Evolutionary conservation across 768 basidiomycete species (phyloP), one percentile per base, ranked within the genome.

Genomic region (Amanita phalloides): DNA sequence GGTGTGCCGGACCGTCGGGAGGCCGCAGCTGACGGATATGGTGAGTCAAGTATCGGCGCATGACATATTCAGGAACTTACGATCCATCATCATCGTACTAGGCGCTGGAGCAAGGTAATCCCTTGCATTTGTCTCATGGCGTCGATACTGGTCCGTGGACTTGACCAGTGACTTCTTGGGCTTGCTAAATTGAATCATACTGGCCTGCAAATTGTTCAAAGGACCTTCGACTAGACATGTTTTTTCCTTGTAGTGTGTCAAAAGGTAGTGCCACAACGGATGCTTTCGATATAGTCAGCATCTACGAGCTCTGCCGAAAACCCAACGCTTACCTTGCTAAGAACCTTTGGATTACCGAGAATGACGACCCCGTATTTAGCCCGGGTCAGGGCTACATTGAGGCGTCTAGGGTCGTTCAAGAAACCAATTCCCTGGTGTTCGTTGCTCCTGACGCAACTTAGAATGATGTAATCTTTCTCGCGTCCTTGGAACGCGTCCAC

Each of bases 381-480:
- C 56, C 96, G 79, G 1, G 96, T 97, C 41, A 99, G 76, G 23
- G 96, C 96, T 45, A 99, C 96, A 61, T 99, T 99, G 60, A 99
- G 68, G 50, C 96, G 83, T 56, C 96, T 74, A 6, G 96, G 96
- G 65, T 99, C 96, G 60, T 95, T 98, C 72, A 99, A 78, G 78
- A 99, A 99, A 43, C 96, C 96, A 54, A 99, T 99, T 33, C 96
- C 96, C 65, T 98, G 96, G 64, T 99, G 96, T 64, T 99, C 96
- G 66, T 99, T 99, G 70, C 92, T 95, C 65, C 96, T 74, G 14
- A 99, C 96, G 62, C 96, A 98, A 63, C 87, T 90, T 45, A 99
- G 76, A 61, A 99, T 98, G 66, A 99, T 98, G 62, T 99, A 99
- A 66, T 99, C 96, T 77, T 99, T 99, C 73, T 99, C 96, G 63